Percentiles rank a stretch among this genome's conserved stretches.
Evolutionary conservation across 176 grass and related monocot genomes (phyloP).

Genomic region (Secale cereale): DNA sequence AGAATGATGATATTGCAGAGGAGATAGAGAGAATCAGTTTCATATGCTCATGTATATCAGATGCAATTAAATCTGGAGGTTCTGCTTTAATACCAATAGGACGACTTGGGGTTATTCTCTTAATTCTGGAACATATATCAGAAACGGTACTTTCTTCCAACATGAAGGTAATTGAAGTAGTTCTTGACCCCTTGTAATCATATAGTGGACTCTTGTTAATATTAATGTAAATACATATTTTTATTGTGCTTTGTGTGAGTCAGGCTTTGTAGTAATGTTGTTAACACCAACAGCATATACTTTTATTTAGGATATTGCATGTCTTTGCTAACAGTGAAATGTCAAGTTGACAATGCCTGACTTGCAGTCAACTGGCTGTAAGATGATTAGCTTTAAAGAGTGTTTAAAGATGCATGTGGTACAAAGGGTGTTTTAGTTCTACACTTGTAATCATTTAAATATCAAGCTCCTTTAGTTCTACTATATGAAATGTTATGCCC

Average conservation of each 20-base stretch:
- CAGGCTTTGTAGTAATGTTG: not conserved
- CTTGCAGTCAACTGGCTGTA: not conserved
- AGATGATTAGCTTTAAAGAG: not conserved
- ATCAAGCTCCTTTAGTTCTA: not conserved
- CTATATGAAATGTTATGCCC: slow-evolving; percentile 1
- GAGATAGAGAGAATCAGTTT: slow-evolving; percentile 78
- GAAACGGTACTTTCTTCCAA: slow-evolving; percentile 42
- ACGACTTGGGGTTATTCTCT: slow-evolving; percentile 52
- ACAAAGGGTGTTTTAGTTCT: slow-evolving; percentile 2
- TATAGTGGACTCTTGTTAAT: not conserved
- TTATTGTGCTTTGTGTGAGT: not conserved
- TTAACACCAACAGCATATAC: not conserved
- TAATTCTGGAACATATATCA: slow-evolving; percentile 72
- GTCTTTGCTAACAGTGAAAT: not conserved
- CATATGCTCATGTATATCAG: slow-evolving; percentile 73
- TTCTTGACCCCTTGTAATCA: not conserved
- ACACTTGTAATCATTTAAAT: not conserved
- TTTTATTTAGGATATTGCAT: not conserved
- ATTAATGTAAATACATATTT: not conserved
- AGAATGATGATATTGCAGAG: slow-evolving; percentile 67
- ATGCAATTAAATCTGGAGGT: slow-evolving; percentile 74
- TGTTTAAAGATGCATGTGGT: slow-evolving; percentile 3
- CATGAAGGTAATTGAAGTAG: slow-evolving; percentile 49
- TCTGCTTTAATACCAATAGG: slow-evolving; percentile 73
- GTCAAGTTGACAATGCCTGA: slow-evolving; percentile 1